A percentile compares a stretch with the other conserved stretches of the same genome.
These are phyloP conservation scores for Albatrellus sp. DNA, from an alignment of 1,284 basidiomycete genomes.

Conservation along the genomic window DNA sequence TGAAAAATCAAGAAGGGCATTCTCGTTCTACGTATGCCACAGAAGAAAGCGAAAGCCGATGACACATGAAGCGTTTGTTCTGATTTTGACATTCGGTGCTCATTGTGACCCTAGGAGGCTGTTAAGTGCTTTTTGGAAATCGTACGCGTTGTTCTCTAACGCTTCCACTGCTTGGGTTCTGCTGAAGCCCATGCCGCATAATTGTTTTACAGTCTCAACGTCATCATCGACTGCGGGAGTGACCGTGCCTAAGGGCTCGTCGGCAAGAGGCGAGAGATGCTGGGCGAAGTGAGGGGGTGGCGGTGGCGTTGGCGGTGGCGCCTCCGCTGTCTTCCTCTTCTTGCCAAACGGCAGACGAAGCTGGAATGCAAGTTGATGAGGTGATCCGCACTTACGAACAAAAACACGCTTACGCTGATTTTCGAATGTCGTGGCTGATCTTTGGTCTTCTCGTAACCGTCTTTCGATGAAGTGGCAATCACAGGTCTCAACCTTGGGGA, in stretches of 20 bases:
- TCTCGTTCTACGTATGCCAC: background rate
- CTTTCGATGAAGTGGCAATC: conserved; percentile 40
- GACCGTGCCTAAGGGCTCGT: conserved; percentile 9
- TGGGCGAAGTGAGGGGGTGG: conserved; percentile 32
- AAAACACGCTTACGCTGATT: conserved; percentile 46
- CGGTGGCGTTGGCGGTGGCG: conserved; percentile 23
- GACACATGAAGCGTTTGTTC: background rate
- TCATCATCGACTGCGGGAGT: conserved; percentile 62
- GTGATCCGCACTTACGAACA: conserved; percentile 2
- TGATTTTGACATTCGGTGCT: background rate
- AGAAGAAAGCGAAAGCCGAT: background rate
- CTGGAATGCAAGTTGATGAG: conserved; percentile 17
- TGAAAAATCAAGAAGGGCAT: conserved; percentile 1
- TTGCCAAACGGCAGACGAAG: conserved; percentile 68
- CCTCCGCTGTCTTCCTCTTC: conserved; percentile 54
- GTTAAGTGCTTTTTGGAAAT: conserved; percentile 63
- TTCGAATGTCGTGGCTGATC: conserved; percentile 50
- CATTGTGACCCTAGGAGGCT: conserved; percentile 33
- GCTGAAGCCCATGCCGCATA: conserved; percentile 76
- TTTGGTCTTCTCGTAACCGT: conserved; percentile 36
- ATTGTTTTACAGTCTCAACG: conserved; percentile 63
- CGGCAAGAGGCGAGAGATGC: conserved; percentile 25
- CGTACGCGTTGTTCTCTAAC: conserved; percentile 64
- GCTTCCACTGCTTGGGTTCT: conserved; percentile 66
- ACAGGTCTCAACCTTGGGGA: conserved; percentile 50